Evolutionary conservation across 768 basidiomycete genomes (phyloP), one percentile per base, ranked within the genome.

Genomic region (Trametopsis cervina): DNA sequence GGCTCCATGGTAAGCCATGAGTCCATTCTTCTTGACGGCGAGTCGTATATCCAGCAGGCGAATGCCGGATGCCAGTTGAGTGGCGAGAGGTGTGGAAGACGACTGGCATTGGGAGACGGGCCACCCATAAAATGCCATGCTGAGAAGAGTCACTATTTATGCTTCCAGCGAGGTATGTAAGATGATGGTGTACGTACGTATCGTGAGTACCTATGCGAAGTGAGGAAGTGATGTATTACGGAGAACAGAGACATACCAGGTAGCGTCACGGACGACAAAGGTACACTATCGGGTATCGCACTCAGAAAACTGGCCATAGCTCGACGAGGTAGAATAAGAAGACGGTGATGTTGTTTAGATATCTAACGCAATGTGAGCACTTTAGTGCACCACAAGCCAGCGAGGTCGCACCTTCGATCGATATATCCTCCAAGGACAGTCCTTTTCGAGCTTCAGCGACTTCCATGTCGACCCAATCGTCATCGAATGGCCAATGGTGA

Each of bases 81-180:
- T 66, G 23, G 67, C 67, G 21, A 95, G 76, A 0, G 82, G 77
- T 0, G 78, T 83, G 3, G 65, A 60, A 7, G 68, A 67, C 27
- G 77, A 76, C 62, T 96, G 92, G 59, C 93, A 97, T 61, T 95
- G 90, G 0, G 88, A 86, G 29, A 94, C 67, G 0, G 86, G 87
- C 81, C 85, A 89, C 12, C 87, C 86, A 55, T 90, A 84, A 53
- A 89, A 80, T 7, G 89, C 83, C 81, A 91, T 83, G 4, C 84
- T 86, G 60, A 45, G 20, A 18, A 1, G 27, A 51, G 55, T 51
- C 9, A 4, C 38, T 12, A 33, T 11, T 38, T 39, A 22, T 18
- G 15, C 12, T 40, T 36, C 54, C 47, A 18, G 54, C 51, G 13
- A 49, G 50, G 51, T 11, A 33, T 18, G 38, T 45, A 6, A 27